These are phyloP conservation scores for Cornus kousa DNA, from an alignment of 148 eudicot species.

Conservation along the genomic window DNA sequence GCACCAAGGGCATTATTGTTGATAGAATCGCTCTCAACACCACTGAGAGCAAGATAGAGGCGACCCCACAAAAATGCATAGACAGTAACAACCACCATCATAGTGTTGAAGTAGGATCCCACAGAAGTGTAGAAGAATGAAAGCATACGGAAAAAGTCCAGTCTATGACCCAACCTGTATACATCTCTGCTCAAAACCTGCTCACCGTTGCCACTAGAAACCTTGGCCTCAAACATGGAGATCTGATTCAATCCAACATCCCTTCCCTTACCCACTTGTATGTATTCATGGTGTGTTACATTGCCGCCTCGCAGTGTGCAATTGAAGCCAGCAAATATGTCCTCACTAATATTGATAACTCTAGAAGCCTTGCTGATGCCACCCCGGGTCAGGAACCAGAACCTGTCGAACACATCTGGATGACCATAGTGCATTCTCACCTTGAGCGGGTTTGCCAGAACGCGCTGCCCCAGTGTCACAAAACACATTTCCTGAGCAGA, in stretches of 20 bases:
- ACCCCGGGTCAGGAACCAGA: conserved; percentile 87
- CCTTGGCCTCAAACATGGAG: conserved; percentile 98
- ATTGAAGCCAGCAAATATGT: conserved; percentile 91
- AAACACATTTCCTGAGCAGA: conserved; percentile 93
- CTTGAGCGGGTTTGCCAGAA: conserved; percentile 88
- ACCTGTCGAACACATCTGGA: conserved; percentile 91
- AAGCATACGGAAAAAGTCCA: conserved; percentile 94
- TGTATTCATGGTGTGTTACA: conserved; percentile 92
- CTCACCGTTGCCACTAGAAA: conserved; percentile 95
- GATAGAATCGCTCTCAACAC: conserved; percentile 55
- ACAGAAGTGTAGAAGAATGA: conserved; percentile 85
- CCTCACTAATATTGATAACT: conserved; percentile 91
- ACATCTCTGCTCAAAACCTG: conserved; percentile 92
- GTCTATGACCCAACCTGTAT: conserved; percentile 87
- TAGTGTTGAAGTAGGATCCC: conserved; percentile 75
- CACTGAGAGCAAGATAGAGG: conserved; percentile 86
- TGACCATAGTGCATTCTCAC: conserved; percentile 99
- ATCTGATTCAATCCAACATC: conserved; percentile 96
- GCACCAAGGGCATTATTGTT: conserved; percentile 72
- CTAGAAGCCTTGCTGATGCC: conserved; percentile 95
- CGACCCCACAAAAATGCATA: conserved; percentile 93
- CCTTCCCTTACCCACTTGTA: conserved; percentile 97
- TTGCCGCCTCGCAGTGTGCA: conserved; percentile 94
- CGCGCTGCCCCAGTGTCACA: conserved; percentile 93
- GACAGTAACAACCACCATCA: conserved; percentile 75